Evolutionary conservation across 371 early-diverging fungal species (phyloP).

Genomic region (Circinella umbellata): DNA sequence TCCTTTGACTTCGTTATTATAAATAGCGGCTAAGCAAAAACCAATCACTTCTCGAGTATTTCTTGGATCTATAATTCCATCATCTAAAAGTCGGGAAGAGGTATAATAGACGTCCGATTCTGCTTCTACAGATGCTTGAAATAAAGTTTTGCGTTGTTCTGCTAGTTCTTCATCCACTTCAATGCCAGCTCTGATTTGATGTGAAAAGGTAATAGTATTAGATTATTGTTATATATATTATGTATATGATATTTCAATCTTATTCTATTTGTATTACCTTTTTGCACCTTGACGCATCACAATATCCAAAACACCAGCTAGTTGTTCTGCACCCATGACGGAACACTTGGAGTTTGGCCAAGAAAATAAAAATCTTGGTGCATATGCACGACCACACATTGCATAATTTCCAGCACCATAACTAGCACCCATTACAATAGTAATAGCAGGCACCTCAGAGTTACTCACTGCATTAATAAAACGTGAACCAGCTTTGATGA

Average conservation of each 20-base stretch:
- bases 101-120: constrained; percentile 78
- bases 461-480: constrained; percentile 82
- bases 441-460: constrained; percentile 72
- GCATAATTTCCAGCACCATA: constrained; percentile 85
- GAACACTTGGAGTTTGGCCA: constrained; percentile 80
- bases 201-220: background rate
- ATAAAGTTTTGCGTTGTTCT: constrained; percentile 55
- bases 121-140: constrained; percentile 66
- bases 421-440: constrained; percentile 77
- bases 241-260: too few relatives aligned
- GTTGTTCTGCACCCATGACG: constrained; percentile 82
- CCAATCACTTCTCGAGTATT: constrained; percentile 69
- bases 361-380: constrained; percentile 72
- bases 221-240: background rate
- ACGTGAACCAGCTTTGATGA: constrained; percentile 76
- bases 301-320: constrained; percentile 74
- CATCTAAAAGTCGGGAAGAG: constrained; percentile 67
- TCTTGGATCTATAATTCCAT: constrained; percentile 72
- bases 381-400: constrained; percentile 77
- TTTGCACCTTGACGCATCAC: constrained; percentile 71
- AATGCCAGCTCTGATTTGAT: constrained; percentile 36
- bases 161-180: constrained; percentile 66
- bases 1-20: constrained; percentile 63
- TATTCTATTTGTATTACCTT: constrained; percentile 40
- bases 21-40: constrained; percentile 64